phyloP scores from a whole-genome alignment of 805 yeast species.

The Yarrowia sp. region DNA sequence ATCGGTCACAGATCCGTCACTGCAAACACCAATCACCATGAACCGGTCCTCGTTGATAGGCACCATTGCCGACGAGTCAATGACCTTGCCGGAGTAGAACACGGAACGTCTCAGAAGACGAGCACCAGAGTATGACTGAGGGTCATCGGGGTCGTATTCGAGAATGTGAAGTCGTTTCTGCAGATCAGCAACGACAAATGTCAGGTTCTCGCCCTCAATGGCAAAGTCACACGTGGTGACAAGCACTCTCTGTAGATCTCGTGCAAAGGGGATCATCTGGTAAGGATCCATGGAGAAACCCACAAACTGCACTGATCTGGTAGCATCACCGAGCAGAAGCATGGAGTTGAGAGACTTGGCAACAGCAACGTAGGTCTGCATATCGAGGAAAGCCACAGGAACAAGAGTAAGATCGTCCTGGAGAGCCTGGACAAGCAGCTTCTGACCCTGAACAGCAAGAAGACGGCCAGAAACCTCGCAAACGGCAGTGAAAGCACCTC shows the following conservation, averaged over 20 bases:
- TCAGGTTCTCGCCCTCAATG: slow-evolving; percentile 71
- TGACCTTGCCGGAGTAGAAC: slow-evolving; percentile 67
- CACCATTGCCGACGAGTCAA: slow-evolving; percentile 46
- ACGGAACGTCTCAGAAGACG: slow-evolving; percentile 71
- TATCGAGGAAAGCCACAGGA: slow-evolving; percentile 92
- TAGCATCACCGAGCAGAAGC: slow-evolving; percentile 79
- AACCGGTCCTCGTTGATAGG: slow-evolving; percentile 46
- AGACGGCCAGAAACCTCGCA: slow-evolving; percentile 85
- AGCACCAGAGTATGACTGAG: slow-evolving; percentile 80
- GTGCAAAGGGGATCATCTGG: slow-evolving; percentile 78
- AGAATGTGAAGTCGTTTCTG: slow-evolving; percentile 70
- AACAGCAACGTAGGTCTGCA: slow-evolving; percentile 79
- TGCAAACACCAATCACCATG: slow-evolving; percentile 70
- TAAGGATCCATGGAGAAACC: slow-evolving; percentile 97
- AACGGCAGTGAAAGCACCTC: slow-evolving; percentile 82
- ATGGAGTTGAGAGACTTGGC: slow-evolving; percentile 84
- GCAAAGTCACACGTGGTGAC: slow-evolving; percentile 79
- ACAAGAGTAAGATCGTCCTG: slow-evolving; percentile 85
- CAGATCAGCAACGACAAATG: slow-evolving; percentile 71
- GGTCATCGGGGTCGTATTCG: slow-evolving; percentile 92
- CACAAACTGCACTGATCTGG: slow-evolving; percentile 76
- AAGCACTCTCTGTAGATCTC: slow-evolving; percentile 69
- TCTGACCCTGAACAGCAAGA: slow-evolving; percentile 86
- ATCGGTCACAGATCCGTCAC: slow-evolving; percentile 79
- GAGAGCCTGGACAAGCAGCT: slow-evolving; percentile 75